Conservation (phyloP, 805 yeast species). For the Candida succiphila region DNA sequence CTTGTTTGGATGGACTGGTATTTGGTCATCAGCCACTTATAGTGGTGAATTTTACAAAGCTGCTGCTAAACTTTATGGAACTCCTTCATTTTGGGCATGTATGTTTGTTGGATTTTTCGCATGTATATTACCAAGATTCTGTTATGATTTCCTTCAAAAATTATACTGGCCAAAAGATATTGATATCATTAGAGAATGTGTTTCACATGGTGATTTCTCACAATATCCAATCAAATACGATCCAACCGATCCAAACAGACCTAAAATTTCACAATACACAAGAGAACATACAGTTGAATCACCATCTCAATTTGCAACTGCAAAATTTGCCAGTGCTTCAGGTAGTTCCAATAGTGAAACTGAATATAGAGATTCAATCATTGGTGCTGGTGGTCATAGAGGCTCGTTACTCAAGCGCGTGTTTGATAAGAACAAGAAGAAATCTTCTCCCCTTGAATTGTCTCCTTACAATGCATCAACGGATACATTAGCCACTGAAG, state of each 20-base stretch:
- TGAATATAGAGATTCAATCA: slow-evolving; percentile 23
- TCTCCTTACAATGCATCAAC: slow-evolving; percentile 23
- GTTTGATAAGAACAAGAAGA: slow-evolving; percentile 14
- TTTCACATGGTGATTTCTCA: slow-evolving; percentile 53
- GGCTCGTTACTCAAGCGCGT: slow-evolving; percentile 29
- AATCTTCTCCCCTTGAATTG: slow-evolving; percentile 18
- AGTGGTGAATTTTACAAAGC: slow-evolving; percentile 59
- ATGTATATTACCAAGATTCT: slow-evolving; percentile 61
- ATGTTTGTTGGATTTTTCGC: slow-evolving; percentile 50
- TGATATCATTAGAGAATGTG: slow-evolving; percentile 68
- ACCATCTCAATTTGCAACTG: slow-evolving; percentile 6
- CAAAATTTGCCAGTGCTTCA: slow-evolving; percentile 6
- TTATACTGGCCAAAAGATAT: slow-evolving; percentile 53
- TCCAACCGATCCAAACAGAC: slow-evolving; percentile 69
- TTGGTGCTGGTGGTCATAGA: slow-evolving; percentile 25
- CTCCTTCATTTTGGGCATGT: slow-evolving; percentile 58
- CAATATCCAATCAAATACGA: slow-evolving; percentile 61
- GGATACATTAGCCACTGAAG: slow-evolving; percentile 34
- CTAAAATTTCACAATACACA: slow-evolving; percentile 37
- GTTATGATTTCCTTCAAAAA: slow-evolving; percentile 45
- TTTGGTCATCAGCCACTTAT: slow-evolving; percentile 39
- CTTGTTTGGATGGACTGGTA: slow-evolving; percentile 72
- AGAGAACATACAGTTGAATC: slow-evolving; percentile 21
- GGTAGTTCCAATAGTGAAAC: slow-evolving; percentile 1
- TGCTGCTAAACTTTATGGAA: slow-evolving; percentile 54